Percentiles rank a stretch among this genome's conserved stretches.
Evolutionary conservation across 2,329 filamentous ascomycete species (phyloP).

Genomic region (Pestalotiopsis fici): DNA sequence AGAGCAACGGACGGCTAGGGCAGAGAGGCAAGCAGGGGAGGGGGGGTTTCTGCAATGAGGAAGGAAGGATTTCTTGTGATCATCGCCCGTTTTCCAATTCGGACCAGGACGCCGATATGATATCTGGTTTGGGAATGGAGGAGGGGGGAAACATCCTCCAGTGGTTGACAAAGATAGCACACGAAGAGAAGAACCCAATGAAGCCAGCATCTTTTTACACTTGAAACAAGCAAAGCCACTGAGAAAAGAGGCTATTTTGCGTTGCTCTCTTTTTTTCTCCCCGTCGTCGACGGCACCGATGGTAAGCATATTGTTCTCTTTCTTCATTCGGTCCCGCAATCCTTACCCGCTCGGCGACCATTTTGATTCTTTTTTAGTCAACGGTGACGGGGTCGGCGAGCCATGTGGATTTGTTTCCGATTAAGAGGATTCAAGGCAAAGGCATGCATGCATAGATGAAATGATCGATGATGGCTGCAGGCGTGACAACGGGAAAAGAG

Average conservation of each 20-base stretch:
- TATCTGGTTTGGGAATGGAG: too few relatives aligned
- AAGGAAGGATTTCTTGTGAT: too few relatives aligned
- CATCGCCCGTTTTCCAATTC: too few relatives aligned
- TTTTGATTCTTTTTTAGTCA: background rate
- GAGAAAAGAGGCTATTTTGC: background rate
- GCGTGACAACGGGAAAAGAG: background rate
- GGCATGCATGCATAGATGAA: background rate
- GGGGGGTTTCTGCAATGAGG: background rate
- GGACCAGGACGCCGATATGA: too few relatives aligned
- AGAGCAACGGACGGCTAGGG: background rate
- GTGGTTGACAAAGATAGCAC: background rate
- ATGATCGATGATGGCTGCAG: background rate
- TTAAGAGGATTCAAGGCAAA: background rate
- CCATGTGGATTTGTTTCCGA: background rate
- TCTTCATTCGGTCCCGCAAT: background rate
- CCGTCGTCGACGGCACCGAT: background rate
- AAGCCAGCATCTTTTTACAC: background rate
- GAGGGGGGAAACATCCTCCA: background rate
- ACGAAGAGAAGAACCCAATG: background rate
- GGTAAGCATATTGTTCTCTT: background rate
- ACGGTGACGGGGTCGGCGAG: background rate
- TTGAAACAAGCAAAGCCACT: constrained; percentile 1
- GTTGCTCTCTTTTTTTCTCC: background rate
- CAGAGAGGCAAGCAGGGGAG: background rate
- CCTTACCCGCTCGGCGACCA: background rate